These are phyloP conservation scores for Quercus engelmannii DNA, from an alignment of 306 rosid species.

Conservation along the genomic window DNA sequence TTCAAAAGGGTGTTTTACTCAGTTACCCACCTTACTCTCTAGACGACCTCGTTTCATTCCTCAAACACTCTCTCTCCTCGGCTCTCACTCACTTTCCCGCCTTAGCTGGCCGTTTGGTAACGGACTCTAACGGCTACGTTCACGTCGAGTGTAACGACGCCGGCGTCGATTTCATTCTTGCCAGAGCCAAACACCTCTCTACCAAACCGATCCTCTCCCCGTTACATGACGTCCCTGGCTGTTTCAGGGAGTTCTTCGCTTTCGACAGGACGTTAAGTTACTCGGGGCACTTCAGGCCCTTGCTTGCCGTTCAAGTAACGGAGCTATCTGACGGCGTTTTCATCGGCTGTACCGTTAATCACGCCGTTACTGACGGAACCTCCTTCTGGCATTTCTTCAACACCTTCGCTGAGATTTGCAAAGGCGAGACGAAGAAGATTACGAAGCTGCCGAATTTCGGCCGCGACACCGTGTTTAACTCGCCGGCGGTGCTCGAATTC, in stretches of 20 bases:
- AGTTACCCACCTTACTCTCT: conserved; percentile 49
- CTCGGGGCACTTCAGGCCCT: conserved; percentile 60
- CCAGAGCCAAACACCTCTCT: conserved; percentile 59
- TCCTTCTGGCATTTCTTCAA: conserved; percentile 95
- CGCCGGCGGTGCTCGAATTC: conserved; percentile 49
- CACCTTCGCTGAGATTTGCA: conserved; percentile 66
- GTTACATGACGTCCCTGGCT: conserved; percentile 47
- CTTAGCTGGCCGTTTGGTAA: conserved; percentile 68
- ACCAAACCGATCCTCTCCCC: conserved; percentile 23
- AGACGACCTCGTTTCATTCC: conserved; percentile 41
- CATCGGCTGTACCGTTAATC: conserved; percentile 68
- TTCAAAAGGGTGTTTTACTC: conserved; percentile 74
- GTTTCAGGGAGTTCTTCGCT: conserved; percentile 70
- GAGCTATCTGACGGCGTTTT: conserved; percentile 76
- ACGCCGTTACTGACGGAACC: conserved; percentile 73
- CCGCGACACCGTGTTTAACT: conserved; percentile 57
- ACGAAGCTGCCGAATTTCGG: conserved; percentile 46
- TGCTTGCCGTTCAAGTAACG: conserved; percentile 72
- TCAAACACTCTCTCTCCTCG: conserved; percentile 56
- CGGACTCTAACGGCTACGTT: conserved; percentile 53
- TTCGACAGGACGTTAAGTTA: conserved; percentile 58
- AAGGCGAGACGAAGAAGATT: conserved; percentile 36
- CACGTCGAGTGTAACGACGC: conserved; percentile 64
- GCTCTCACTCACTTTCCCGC: conserved; percentile 71
- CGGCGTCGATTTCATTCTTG: conserved; percentile 65